These are phyloP conservation scores for Colletotrichum gloeosporioides DNA, from an alignment of 2,329 filamentous ascomycete genomes.

Conservation along the genomic window DNA sequence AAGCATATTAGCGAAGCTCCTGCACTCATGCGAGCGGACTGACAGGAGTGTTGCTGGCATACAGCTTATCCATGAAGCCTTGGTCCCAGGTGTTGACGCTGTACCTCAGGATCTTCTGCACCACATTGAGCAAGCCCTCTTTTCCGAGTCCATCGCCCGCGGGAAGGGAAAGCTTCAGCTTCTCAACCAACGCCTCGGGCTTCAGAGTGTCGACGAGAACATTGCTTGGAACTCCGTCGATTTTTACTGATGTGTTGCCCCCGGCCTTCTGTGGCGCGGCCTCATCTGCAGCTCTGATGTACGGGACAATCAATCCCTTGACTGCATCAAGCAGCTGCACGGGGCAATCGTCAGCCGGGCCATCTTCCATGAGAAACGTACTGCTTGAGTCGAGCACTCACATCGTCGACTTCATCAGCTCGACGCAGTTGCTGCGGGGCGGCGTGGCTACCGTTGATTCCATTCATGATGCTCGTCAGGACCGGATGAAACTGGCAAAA, in stretches of 20 bases:
- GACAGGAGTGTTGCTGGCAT: constrained; percentile 85
- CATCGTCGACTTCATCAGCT: constrained; percentile 52
- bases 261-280: constrained; percentile 57
- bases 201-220: constrained; percentile 68
- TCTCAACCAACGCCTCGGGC: constrained; percentile 61
- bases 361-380: background rate
- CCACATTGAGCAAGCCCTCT: constrained; percentile 74
- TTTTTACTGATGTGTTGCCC: constrained; percentile 52
- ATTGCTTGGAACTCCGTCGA: constrained; percentile 49
- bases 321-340: constrained; percentile 71
- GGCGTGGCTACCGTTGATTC: constrained; percentile 10
- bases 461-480: constrained; percentile 9
- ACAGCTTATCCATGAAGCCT: constrained; percentile 95
- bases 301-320: constrained; percentile 71
- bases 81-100: constrained; percentile 99
- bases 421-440: constrained; percentile 32
- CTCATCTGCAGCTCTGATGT: constrained; percentile 73
- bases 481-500: background rate
- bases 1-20: background rate
- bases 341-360: background rate
- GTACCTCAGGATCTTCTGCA: constrained; percentile 77
- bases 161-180: constrained; percentile 65
- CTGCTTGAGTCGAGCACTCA: constrained; percentile 31
- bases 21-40: constrained; percentile 23
- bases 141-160: constrained; percentile 63